A percentile compares a stretch with the other conserved stretches of the same genome.
These are phyloP conservation scores for Cystobasidiaceae sp. DNA, from an alignment of 1,284 basidiomycete genomes.

Conservation along the genomic window DNA sequence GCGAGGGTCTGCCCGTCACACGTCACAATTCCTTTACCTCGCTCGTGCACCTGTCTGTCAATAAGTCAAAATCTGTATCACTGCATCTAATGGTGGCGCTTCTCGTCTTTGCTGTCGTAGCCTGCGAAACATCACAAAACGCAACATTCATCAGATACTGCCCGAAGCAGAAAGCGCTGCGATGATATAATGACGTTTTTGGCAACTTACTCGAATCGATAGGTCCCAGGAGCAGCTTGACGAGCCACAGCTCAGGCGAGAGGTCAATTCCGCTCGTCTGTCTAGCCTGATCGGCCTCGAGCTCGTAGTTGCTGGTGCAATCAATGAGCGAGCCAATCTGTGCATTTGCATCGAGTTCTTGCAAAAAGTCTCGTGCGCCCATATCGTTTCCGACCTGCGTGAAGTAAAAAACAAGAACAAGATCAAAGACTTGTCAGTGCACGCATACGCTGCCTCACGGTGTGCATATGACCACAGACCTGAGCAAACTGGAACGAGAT, in stretches of 20 bases:
- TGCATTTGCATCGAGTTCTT: conserved; percentile 50
- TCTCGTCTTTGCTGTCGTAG: conserved; percentile 22
- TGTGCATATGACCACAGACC: conserved; percentile 41
- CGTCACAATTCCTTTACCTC: too few relatives aligned
- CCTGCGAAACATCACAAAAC: too few relatives aligned
- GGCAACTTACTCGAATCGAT: conserved; percentile 3
- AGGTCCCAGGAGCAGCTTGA: conserved; percentile 15
- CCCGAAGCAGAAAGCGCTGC: too few relatives aligned
- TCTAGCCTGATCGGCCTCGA: conserved; percentile 27
- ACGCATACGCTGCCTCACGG: too few relatives aligned
- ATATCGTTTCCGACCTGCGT: conserved; percentile 31
- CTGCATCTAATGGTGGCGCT: not conserved
- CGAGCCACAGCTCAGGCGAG: conserved; percentile 28
- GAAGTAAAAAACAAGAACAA: not conserved
- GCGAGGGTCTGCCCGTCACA: too few relatives aligned
- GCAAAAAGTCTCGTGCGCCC: conserved; percentile 50
- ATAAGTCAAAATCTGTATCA: not conserved
- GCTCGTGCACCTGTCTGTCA: too few relatives aligned
- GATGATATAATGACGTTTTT: not conserved
- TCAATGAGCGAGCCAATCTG: conserved; percentile 38
- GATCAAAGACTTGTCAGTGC: too few relatives aligned
- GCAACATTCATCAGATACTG: not conserved
- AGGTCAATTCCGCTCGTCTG: conserved; percentile 11
- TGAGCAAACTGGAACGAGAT: conserved; percentile 50
- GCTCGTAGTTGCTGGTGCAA: conserved; percentile 21